Base-by-base conservation (phyloP, 352 stramenopile species). In the Phytophthora ohioensis region DNA sequence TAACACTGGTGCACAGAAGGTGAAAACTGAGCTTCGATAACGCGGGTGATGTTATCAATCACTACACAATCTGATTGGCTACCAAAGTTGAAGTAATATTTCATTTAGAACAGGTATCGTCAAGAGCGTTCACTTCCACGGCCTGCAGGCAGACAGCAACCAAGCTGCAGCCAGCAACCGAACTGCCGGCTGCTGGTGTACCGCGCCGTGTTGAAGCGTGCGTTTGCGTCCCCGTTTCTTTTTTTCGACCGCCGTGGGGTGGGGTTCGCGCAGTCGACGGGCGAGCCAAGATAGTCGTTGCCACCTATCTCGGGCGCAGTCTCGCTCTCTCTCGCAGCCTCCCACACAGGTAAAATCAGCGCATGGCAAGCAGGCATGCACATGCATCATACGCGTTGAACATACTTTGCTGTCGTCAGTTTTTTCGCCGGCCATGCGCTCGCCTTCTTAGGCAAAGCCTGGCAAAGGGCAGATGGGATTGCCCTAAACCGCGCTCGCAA, bases 281-380 rank as follows among this genome's bases (percentile, higher is more conserved):
- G 21, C 32, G 39, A 27, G 21, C 21, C 21, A 27, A 27, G 21
- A 27, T 27, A 27, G 21, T 68, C 46, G 61, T 59, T 57, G 39
- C 39, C 46, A 42, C 35, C 51, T 75, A 59, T 78, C 59, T 69
- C 66, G 51, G 45, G 46, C 51, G 48, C 42, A 43, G 58, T 57
- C 49, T 60, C 55, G 48, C 63, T 77, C 66, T 75, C 66, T 75
- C 61, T 64, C 71, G 71, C 71, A 71, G 67, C 64, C 67, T 79
- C 72, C 71, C 71, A 78, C 66, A 43, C 63, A 72, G 46, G 45
- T 67, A 73, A 67, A 73, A 69, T 71, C 67, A 75, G 61, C 67
- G 54, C 57, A 35, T 55, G 17, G 17, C 21, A 27, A 27, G 45
- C 34, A 53, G 21, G 38, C 57, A 67, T 43, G 46, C 64, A 66